These are phyloP conservation scores for Gilbertella persicaria DNA, from an alignment of 371 early-diverging fungal species.

Conservation along the genomic window DNA sequence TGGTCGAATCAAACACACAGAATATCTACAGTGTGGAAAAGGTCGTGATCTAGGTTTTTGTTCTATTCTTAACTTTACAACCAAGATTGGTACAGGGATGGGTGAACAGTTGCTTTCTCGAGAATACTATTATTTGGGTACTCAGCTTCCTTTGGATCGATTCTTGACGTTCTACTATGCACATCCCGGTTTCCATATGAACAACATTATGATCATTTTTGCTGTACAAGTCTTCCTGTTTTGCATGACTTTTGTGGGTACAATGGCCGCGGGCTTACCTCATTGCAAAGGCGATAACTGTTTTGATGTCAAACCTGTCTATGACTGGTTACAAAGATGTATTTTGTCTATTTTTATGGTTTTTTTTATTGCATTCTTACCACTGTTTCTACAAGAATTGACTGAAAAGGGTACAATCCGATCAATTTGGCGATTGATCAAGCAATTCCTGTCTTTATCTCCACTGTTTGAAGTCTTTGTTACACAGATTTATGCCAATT, in stretches of 20 bases:
- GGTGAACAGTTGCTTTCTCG: slow-evolving; percentile 89
- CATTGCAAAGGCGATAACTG: slow-evolving; percentile 58
- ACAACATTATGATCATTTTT: slow-evolving; percentile 89
- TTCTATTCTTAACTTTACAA: slow-evolving; percentile 85
- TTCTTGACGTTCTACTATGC: slow-evolving; percentile 89
- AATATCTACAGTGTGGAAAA: slow-evolving; percentile 92
- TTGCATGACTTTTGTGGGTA: slow-evolving; percentile 74
- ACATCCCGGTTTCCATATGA: slow-evolving; percentile 90
- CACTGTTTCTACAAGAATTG: slow-evolving; percentile 83
- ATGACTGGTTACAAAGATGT: slow-evolving; percentile 81
- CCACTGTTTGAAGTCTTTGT: slow-evolving; percentile 91
- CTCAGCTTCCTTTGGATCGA: slow-evolving; percentile 79
- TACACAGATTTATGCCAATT: slow-evolving; percentile 86
- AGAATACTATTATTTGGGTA: slow-evolving; percentile 87
- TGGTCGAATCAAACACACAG: slow-evolving; percentile 89
- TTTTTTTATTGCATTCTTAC: slow-evolving; percentile 82
- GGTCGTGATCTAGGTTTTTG: slow-evolving; percentile 90
- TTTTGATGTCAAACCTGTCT: slow-evolving; percentile 70
- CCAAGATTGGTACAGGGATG: slow-evolving; percentile 92
- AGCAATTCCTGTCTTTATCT: slow-evolving; percentile 82
- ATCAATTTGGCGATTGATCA: slow-evolving; percentile 71
- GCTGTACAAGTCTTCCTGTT: slow-evolving; percentile 84
- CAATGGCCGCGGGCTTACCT: slow-evolving; percentile 68
- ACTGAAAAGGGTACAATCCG: slow-evolving; percentile 84
- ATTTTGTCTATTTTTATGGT: slow-evolving; percentile 80